Conservation (phyloP, 2,329 filamentous ascomycete genomes). For the Exophiala calicioides region DNA sequence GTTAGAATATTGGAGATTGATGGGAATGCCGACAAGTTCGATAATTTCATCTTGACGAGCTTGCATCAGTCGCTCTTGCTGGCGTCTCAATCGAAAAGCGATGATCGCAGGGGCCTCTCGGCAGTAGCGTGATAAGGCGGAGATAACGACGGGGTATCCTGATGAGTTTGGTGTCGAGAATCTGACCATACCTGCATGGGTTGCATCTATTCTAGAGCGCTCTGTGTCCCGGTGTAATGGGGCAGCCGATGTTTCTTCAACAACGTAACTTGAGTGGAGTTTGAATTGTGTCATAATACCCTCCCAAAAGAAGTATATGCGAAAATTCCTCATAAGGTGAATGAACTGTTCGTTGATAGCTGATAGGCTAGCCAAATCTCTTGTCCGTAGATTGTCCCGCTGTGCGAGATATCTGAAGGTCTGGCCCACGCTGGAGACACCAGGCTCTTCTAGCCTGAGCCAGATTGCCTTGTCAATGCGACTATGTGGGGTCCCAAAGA, state of each 20-base stretch:
- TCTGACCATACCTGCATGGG: slow-evolving; percentile 5
- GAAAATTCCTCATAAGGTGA: background rate
- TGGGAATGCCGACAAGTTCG: background rate
- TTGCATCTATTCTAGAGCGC: background rate
- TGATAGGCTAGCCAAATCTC: background rate
- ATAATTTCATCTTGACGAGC: background rate
- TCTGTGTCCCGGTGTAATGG: background rate
- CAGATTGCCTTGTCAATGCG: slow-evolving; percentile 35
- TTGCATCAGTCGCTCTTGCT: background rate
- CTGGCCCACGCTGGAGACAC: background rate
- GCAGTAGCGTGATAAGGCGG: background rate
- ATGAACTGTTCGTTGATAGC: slow-evolving; percentile 2
- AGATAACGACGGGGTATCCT: background rate
- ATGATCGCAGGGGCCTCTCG: background rate
- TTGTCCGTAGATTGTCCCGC: background rate
- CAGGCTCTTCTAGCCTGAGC: slow-evolving; percentile 8
- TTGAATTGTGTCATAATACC: background rate
- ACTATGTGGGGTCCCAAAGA: slow-evolving; percentile 42
- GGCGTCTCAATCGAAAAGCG: background rate
- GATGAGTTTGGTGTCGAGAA: slow-evolving; percentile 1
- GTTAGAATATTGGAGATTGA: too few relatives aligned
- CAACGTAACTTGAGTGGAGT: background rate
- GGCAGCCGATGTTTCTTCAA: background rate
- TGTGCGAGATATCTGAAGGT: background rate
- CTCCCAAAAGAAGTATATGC: slow-evolving; percentile 6